These are phyloP conservation scores for Penicillium atrosanguineum DNA, from an alignment of 495 filamentous ascomycete species.

Conservation along the genomic window DNA sequence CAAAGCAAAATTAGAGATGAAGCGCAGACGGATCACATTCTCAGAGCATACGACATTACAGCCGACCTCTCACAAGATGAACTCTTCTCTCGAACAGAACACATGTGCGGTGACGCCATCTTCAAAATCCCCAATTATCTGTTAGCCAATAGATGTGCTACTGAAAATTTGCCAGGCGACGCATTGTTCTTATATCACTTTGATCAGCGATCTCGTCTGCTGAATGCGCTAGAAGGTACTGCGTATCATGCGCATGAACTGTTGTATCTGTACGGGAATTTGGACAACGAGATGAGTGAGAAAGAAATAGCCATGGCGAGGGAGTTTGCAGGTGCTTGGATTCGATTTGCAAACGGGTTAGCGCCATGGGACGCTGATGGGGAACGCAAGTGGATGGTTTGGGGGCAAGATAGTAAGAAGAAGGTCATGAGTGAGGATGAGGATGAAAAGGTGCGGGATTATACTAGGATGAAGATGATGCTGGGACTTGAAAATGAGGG, in stretches of 20 bases:
- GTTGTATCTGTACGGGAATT: constrained; percentile 30
- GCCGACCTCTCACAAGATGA: constrained; percentile 5
- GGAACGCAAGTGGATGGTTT: constrained; percentile 26
- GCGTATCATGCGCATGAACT: constrained; percentile 34
- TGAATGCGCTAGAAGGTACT: constrained; percentile 26
- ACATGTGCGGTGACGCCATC: constrained; percentile 32
- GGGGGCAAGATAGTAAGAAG: constrained; percentile 18
- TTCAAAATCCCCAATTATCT: constrained; percentile 32
- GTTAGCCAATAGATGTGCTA: background rate
- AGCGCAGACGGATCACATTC: constrained; percentile 15
- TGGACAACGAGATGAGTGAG: constrained; percentile 22
- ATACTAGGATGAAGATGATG: constrained; percentile 23
- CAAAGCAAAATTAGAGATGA: constrained; percentile 12
- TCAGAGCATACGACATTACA: constrained; percentile 20
- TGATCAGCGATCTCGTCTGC: constrained; percentile 29
- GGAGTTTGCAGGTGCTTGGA: constrained; percentile 30
- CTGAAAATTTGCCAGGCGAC: background rate
- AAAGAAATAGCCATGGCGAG: constrained; percentile 18
- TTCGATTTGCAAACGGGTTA: constrained; percentile 24
- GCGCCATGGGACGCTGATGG: constrained; percentile 13
- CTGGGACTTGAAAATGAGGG: constrained; percentile 17
- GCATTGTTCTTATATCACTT: constrained; percentile 24
- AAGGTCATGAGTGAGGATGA: constrained; percentile 21
- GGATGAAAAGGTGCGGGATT: constrained; percentile 21
- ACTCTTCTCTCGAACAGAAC: constrained; percentile 21